Percentiles rank a stretch among this genome's conserved stretches.
These are phyloP conservation scores for Ganoderma boninense DNA, from an alignment of 1,284 basidiomycete species.

Conservation along the genomic window DNA sequence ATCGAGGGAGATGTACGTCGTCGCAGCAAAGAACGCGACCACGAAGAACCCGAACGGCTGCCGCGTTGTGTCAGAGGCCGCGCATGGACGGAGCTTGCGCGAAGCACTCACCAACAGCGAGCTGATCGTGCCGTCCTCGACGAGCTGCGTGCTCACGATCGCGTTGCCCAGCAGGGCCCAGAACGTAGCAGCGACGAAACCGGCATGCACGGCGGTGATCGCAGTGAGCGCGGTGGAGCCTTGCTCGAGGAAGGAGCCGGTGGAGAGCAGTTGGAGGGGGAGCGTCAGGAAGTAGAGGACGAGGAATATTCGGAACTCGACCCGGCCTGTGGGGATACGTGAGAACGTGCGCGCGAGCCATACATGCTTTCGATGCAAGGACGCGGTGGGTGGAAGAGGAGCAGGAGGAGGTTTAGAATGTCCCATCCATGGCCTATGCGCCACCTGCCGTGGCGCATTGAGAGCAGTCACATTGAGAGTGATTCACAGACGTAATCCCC, in stretches of 20 bases:
- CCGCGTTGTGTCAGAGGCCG: not conserved
- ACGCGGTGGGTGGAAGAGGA: not conserved
- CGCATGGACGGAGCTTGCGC: constrained; percentile 2
- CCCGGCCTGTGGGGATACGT: constrained; percentile 57
- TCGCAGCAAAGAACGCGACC: constrained; percentile 70
- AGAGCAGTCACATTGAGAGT: no score
- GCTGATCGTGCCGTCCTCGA: constrained; percentile 83
- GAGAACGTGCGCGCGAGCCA: constrained; percentile 4
- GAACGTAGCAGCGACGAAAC: constrained; percentile 74
- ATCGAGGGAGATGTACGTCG: constrained; percentile 83
- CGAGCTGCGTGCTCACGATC: constrained; percentile 82
- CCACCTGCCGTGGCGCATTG: no score
- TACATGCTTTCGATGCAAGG: not conserved
- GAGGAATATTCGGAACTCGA: constrained; percentile 75
- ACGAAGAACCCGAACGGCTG: constrained; percentile 73
- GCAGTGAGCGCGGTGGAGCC: constrained; percentile 73
- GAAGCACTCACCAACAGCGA: constrained; percentile 66
- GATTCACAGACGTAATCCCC: no score
- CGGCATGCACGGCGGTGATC: constrained; percentile 80
- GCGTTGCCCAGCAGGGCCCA: constrained; percentile 84
- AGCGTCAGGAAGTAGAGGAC: constrained; percentile 74
- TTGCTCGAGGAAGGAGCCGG: constrained; percentile 79
- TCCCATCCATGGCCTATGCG: no score
- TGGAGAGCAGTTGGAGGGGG: constrained; percentile 81
- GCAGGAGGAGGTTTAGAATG: not conserved